Conservation (phyloP, 306 rosid species). For the Gastrolobium bilobum region DNA sequence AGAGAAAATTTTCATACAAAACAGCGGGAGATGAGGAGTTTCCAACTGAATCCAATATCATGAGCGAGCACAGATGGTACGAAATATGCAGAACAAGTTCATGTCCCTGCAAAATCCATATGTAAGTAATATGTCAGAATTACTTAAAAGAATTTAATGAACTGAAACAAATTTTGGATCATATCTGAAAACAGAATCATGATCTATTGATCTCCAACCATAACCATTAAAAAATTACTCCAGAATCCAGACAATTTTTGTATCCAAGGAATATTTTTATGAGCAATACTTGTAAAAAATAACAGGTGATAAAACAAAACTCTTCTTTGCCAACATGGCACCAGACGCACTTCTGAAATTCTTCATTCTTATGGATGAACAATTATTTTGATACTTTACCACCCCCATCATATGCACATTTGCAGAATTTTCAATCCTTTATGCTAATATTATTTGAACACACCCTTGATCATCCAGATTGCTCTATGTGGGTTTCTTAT, state of each 20-base stretch:
- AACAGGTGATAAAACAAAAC: constrained; percentile 9
- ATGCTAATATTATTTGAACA: not conserved
- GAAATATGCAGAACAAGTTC: constrained; percentile 89
- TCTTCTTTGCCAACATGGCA: constrained; percentile 5
- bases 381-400: not conserved
- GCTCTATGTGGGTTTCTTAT: not conserved
- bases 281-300: not conserved
- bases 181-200: constrained; percentile 1
- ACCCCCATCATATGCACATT: constrained; percentile 26
- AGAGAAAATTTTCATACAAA: constrained; percentile 85
- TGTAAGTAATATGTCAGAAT: constrained; percentile 41
- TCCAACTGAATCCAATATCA: constrained; percentile 65
- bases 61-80: constrained; percentile 82
- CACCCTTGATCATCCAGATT: constrained; percentile 1
- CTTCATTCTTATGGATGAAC: constrained; percentile 21
- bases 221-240: constrained; percentile 28
- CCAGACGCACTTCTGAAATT: constrained; percentile 17
- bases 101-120: constrained; percentile 81
- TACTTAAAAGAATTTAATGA: constrained; percentile 32
- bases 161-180: constrained; percentile 26
- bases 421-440: not conserved
- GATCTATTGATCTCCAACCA: constrained; percentile 30
- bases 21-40: constrained; percentile 66
- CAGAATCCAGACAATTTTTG: constrained; percentile 20
- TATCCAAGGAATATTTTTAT: not conserved